A percentile compares a stretch with the other conserved stretches of the same genome.
These are phyloP conservation scores for Fusarium lyarnte DNA, from an alignment of 2,329 filamentous ascomycete species.

Conservation along the genomic window DNA sequence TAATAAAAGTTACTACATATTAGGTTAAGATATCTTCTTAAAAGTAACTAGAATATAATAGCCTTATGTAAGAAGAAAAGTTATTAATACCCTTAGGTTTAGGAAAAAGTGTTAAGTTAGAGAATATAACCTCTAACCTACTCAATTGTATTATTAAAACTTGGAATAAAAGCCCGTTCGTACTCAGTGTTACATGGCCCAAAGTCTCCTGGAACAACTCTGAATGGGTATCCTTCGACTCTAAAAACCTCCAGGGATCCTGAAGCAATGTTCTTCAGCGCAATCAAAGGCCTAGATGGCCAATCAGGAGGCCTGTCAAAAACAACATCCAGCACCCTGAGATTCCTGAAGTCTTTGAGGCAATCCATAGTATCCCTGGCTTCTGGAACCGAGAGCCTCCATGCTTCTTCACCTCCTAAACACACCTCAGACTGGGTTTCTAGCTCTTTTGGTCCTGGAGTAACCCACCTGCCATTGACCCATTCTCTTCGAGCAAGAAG, in stretches of 20 bases:
- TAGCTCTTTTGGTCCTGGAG: neutral
- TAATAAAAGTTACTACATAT: rapidly evolving
- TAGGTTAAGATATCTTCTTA: neutral
- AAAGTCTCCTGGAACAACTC: neutral
- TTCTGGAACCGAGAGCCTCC: neutral
- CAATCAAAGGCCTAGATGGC: conserved; percentile 2
- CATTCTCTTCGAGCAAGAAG: conserved; percentile 2
- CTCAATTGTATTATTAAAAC: neutral
- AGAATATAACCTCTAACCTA: neutral
- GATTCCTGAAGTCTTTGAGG: neutral
- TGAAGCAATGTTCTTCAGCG: conserved; percentile 1
- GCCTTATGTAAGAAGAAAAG: neutral
- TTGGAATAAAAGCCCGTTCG: neutral
- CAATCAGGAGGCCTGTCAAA: neutral
- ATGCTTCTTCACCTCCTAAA: neutral
- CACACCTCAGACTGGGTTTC: neutral
- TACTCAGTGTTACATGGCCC: neutral
- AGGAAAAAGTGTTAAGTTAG: neutral
- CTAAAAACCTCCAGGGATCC: conserved; percentile 6
- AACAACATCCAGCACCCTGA: conserved; percentile 4
- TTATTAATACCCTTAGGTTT: neutral
- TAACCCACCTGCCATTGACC: neutral
- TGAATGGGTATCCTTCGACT: conserved; percentile 4
- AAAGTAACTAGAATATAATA: neutral
- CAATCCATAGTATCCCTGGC: neutral